phyloP scores from a whole-genome alignment of 306 rosid species.

The Lablab purpureus region DNA sequence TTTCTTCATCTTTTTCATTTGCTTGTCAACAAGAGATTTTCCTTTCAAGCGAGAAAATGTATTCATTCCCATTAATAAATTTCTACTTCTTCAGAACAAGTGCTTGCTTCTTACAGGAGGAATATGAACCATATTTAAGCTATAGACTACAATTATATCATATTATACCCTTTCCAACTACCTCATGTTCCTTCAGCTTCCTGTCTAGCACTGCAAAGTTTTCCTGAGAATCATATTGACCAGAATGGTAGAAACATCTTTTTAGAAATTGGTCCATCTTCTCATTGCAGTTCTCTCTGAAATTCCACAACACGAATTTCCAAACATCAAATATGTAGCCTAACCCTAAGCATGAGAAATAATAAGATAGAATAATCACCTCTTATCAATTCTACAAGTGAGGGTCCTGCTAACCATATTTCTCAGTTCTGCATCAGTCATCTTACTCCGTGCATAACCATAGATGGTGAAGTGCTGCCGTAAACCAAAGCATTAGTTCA shows the following conservation, averaged over 20 bases:
- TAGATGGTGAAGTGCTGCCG: conserved; percentile 79
- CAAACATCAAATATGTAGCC: conserved; percentile 34
- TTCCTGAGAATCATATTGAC: conserved; percentile 88
- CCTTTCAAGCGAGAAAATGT: background rate
- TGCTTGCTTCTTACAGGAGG: background rate
- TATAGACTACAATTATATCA: conserved; percentile 7
- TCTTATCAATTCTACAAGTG: conserved; percentile 89
- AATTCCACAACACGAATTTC: conserved; percentile 42
- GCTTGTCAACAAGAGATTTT: background rate
- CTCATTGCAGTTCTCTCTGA: conserved; percentile 85
- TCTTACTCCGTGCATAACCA: conserved; percentile 94
- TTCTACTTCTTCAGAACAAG: background rate
- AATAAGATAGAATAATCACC: conserved; percentile 51
- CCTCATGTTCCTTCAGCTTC: conserved; percentile 91
- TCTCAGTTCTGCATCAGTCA: conserved; percentile 87
- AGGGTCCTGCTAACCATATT: conserved; percentile 93
- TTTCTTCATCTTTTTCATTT: background rate
- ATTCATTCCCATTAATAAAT: conserved; percentile 14
- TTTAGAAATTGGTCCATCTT: conserved; percentile 85
- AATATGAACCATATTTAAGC: conserved; percentile 18
- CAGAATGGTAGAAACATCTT: conserved; percentile 93
- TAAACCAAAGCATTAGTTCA: conserved; percentile 28
- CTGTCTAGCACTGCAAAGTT: conserved; percentile 76
- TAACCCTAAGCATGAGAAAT: conserved; percentile 5
- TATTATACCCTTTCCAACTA: conserved; percentile 45